Evolutionary conservation across 441 rosid genomes (phyloP).

Genomic region (Erodium moschatum): DNA sequence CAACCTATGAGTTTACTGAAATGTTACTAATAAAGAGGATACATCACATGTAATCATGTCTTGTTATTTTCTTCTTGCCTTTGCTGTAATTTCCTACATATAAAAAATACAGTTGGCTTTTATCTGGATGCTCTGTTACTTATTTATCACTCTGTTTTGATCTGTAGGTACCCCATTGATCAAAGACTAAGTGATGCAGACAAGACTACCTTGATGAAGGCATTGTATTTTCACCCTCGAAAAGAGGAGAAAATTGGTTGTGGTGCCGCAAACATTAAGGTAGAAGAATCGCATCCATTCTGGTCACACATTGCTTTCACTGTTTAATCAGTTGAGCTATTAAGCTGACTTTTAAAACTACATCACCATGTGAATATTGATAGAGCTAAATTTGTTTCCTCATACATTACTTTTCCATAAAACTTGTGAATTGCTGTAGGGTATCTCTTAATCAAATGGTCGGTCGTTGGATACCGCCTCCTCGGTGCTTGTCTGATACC

Average conservation of each 20-base stretch:
- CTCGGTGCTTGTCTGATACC: background rate
- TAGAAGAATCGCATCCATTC: constrained; percentile 16
- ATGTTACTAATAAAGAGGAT: too few species aligned
- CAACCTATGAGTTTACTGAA: too few species aligned
- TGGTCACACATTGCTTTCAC: background rate
- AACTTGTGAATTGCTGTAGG: background rate
- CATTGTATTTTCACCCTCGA: constrained; percentile 71
- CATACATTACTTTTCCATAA: background rate
- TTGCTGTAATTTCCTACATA: too few species aligned
- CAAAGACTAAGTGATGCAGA: constrained; percentile 48
- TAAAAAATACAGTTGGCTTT: too few species aligned
- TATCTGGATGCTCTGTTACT: background rate
- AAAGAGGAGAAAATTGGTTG: constrained; percentile 65
- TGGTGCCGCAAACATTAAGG: constrained; percentile 63
- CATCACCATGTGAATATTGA: background rate
- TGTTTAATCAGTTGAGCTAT: background rate
- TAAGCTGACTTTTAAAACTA: background rate
- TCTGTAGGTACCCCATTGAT: constrained; percentile 52
- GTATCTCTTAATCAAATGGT: background rate
- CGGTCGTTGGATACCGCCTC: background rate
- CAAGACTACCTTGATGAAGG: constrained; percentile 40
- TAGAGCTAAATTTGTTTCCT: background rate
- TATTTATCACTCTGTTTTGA: constrained; percentile 6
- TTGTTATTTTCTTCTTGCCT: too few species aligned
- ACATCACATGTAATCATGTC: too few species aligned